Evolutionary conservation across 2,329 filamentous ascomycete species (phyloP).

Genomic region (Fusarium odoratissimum): DNA sequence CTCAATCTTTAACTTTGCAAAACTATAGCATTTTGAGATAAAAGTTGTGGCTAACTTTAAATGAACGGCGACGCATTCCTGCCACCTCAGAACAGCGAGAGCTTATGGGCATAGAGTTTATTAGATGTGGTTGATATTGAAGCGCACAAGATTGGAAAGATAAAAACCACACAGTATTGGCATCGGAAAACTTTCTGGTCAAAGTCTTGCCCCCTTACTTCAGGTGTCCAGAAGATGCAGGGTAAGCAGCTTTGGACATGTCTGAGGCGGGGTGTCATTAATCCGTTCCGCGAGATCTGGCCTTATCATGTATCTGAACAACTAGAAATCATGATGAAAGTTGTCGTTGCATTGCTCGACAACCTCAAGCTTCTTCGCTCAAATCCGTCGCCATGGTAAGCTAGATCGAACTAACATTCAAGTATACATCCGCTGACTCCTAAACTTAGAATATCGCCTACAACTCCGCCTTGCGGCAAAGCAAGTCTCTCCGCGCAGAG

Average conservation of each 20-base stretch:
- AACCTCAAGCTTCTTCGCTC: slow-evolving; percentile 7
- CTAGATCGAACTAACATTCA: fast-evolving
- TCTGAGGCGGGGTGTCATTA: slow-evolving; percentile 13
- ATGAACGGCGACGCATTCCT: not conserved
- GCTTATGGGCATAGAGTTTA: not conserved
- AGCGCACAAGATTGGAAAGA: no score
- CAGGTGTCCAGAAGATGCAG: not conserved
- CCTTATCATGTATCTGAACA: slow-evolving; percentile 37
- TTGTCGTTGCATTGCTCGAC: slow-evolving; percentile 18
- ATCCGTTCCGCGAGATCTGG: slow-evolving; percentile 45
- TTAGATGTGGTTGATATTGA: fast-evolving
- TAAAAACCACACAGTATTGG: no score
- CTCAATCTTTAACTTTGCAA: fast-evolving
- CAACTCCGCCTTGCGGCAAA: slow-evolving; percentile 88
- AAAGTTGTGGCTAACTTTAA: no score
- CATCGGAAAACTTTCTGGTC: not conserved
- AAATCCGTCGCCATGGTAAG: slow-evolving; percentile 45
- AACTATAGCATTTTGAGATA: fast-evolving
- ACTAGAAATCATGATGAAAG: slow-evolving; percentile 39
- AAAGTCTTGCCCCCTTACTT: not conserved
- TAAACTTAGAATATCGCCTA: slow-evolving; percentile 78
- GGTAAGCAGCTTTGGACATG: not conserved
- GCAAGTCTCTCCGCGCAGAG: slow-evolving; percentile 80
- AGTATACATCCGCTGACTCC: not conserved
- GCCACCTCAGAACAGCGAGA: not conserved